phyloP scores from a whole-genome alignment of 805 yeast genomes.

The Saccharomycopsis sp. region DNA sequence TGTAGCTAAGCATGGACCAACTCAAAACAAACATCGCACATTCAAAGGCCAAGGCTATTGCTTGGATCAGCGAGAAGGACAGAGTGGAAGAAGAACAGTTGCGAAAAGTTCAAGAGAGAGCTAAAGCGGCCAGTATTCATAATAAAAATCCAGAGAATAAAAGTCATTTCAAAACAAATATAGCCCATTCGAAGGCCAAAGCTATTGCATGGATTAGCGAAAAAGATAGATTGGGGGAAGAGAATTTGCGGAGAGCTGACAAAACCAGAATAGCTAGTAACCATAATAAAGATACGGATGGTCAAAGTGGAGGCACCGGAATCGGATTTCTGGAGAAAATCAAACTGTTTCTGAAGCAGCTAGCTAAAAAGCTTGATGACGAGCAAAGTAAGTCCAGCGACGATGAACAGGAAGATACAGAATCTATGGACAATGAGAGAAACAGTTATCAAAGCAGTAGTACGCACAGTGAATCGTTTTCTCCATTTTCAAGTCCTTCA shows the following conservation, averaged over 20 bases:
- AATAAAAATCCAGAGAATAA: background rate
- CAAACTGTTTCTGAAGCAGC: background rate
- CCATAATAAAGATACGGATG: no score
- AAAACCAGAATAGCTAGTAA: no score
- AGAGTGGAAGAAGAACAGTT: background rate
- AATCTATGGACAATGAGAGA: background rate
- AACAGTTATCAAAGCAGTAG: background rate
- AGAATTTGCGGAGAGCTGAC: no score
- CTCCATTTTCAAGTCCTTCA: background rate
- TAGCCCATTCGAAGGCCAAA: slow-evolving; percentile 5
- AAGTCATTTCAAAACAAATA: background rate
- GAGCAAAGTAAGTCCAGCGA: background rate
- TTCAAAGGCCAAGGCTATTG: slow-evolving; percentile 6
- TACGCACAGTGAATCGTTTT: background rate
- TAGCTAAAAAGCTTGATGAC: background rate
- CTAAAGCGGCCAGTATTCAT: no score
- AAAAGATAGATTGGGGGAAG: background rate
- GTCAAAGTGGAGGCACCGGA: background rate
- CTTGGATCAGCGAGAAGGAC: slow-evolving; percentile 11
- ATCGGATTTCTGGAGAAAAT: background rate
- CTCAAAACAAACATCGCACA: background rate
- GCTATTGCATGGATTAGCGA: slow-evolving; percentile 9
- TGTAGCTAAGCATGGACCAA: background rate
- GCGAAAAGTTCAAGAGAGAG: no score
- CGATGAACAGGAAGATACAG: background rate